These are phyloP conservation scores for Elongisporangium anandrum DNA, from an alignment of 352 stramenopile genomes.

Conservation along the genomic window DNA sequence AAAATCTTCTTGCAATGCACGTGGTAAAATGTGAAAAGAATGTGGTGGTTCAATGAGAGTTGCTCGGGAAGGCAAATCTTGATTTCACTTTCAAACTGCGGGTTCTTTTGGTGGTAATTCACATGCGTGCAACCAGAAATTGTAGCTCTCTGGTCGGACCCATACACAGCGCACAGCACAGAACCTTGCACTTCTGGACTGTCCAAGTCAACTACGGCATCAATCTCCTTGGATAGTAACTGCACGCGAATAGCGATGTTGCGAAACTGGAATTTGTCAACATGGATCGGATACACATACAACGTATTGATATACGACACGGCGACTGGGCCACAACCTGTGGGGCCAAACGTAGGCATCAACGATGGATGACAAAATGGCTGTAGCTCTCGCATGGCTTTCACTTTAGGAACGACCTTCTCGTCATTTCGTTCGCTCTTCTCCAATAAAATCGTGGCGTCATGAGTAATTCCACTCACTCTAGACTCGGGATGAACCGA, in stretches of 20 bases:
- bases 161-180: slow-evolving; percentile 35
- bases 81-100: slow-evolving; percentile 71
- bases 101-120: slow-evolving; percentile 77
- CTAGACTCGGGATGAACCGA: slow-evolving; percentile 9
- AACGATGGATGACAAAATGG: slow-evolving; percentile 46
- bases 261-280: slow-evolving; percentile 64
- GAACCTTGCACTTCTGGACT: slow-evolving; percentile 21
- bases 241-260: slow-evolving; percentile 69
- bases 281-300: slow-evolving; percentile 60
- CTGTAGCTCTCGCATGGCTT: slow-evolving; percentile 40
- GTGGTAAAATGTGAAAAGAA: slow-evolving; percentile 78
- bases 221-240: slow-evolving; percentile 42
- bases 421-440: slow-evolving; percentile 4
- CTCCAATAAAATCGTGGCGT: not conserved
- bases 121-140: slow-evolving; percentile 39
- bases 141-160: slow-evolving; percentile 11
- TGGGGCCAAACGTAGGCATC: slow-evolving; percentile 27
- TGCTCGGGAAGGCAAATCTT: slow-evolving; percentile 60
- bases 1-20: slow-evolving; percentile 80
- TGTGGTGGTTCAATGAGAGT: slow-evolving; percentile 41
- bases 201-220: slow-evolving; percentile 36
- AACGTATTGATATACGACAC: slow-evolving; percentile 52
- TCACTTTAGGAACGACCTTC: not conserved
- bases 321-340: slow-evolving; percentile 46
- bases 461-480: not conserved